Percentiles rank a stretch among this genome's conserved stretches.
These are phyloP conservation scores for Helianthus tuberosus DNA, from an alignment of 129 eudicot genomes.

Conservation along the genomic window DNA sequence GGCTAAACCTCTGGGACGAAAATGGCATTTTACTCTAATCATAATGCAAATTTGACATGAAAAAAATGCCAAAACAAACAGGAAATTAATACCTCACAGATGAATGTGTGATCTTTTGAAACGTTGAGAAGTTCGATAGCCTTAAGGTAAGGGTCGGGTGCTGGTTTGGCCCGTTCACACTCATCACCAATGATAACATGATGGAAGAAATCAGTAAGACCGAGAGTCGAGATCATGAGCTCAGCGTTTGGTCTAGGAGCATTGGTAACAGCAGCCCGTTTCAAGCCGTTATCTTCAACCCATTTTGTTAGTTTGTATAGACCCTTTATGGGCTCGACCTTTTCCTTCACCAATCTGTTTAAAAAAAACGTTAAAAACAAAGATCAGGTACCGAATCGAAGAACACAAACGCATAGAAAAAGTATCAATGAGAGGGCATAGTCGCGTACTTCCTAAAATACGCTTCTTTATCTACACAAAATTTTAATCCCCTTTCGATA, in stretches of 20 bases:
- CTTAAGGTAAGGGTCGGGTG: constrained; percentile 88
- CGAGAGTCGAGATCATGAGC: constrained; percentile 74
- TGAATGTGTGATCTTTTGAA: constrained; percentile 83
- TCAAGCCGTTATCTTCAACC: constrained; percentile 87
- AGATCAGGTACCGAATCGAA: constrained; percentile 12
- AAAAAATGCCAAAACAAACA: background rate
- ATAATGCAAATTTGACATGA: constrained; percentile 6
- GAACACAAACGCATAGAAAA: background rate
- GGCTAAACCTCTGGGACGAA: no score
- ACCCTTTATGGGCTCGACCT: constrained; percentile 76
- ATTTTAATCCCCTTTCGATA: constrained; percentile 65
- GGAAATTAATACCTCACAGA: constrained; percentile 69
- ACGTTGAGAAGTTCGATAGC: constrained; percentile 81
- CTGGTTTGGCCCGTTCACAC: constrained; percentile 89
- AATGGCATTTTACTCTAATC: background rate
- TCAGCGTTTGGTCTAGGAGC: constrained; percentile 92
- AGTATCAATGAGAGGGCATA: background rate
- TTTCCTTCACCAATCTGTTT: constrained; percentile 78
- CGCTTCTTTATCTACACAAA: constrained; percentile 78
- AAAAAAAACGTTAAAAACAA: constrained; percentile 1
- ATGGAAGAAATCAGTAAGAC: constrained; percentile 91
- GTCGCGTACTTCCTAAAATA: constrained; percentile 68
- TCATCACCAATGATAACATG: constrained; percentile 75
- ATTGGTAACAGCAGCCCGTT: constrained; percentile 93
- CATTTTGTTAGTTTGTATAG: constrained; percentile 76